Percentiles rank a stretch among this genome's conserved stretches.
Evolutionary conservation across 257 asterid genomes (phyloP).

Genomic region (Pogostemon cablin): DNA sequence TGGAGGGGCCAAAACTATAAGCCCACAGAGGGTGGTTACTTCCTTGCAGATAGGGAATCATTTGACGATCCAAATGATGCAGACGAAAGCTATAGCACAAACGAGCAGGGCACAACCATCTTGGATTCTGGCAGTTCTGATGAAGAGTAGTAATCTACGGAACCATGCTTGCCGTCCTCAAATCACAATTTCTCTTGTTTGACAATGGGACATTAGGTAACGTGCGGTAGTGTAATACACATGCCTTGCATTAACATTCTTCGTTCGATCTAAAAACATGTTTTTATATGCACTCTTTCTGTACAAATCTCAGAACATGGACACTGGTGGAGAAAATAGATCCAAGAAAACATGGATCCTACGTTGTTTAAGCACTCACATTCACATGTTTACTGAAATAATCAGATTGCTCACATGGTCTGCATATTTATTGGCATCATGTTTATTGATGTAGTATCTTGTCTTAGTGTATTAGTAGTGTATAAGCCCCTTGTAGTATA

Average conservation of each 20-base stretch:
- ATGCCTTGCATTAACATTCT: not conserved
- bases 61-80: slow-evolving; percentile 40
- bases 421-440: slow-evolving; percentile 21
- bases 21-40: slow-evolving; percentile 63
- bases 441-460: slow-evolving; percentile 19
- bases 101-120: slow-evolving; percentile 26
- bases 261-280: not conserved
- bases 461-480: not conserved
- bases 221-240: slow-evolving; percentile 1
- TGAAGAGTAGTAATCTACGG: slow-evolving; percentile 29
- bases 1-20: slow-evolving; percentile 86
- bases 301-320: slow-evolving; percentile 19
- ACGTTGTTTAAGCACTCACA: not conserved
- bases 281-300: not conserved
- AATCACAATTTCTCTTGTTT: slow-evolving; percentile 12
- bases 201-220: not conserved
- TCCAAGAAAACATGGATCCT: slow-evolving; percentile 21
- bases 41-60: slow-evolving; percentile 57
- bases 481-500: slow-evolving; percentile 1
- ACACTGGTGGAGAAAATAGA: slow-evolving; percentile 19
- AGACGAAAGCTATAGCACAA: slow-evolving; percentile 30
- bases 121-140: slow-evolving; percentile 50
- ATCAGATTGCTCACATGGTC: slow-evolving; percentile 30
- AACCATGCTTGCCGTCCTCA: not conserved
- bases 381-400: slow-evolving; percentile 27